Base-by-base conservation (phyloP, 305 asterid genomes). In the Solanum hybrid region DNA sequence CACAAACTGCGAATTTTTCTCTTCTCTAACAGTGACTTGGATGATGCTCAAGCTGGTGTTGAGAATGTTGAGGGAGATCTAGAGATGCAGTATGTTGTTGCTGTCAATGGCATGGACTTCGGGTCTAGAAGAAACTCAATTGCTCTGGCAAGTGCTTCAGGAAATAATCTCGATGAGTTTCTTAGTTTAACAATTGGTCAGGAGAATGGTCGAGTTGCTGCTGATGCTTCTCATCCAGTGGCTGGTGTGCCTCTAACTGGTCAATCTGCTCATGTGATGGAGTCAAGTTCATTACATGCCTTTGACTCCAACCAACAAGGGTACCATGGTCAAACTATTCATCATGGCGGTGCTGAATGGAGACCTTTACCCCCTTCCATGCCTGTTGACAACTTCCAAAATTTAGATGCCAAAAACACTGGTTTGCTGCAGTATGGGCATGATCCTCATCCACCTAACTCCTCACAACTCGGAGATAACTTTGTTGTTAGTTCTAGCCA, bases 1-100 rank as follows among this genome's bases (percentile, higher is more conserved):
- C 95, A 95, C 92, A 97, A 97, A 91, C 95, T 96, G 51, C 92
- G 98, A 92, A 89, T 95, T 84, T 97, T 97, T 90, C 98, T 97
- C 89, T 91, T 95, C 92, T 95, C 99, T 39, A 90, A 73, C 73
- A 90, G 89, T 75, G 98, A 96, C 88, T 91, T 94, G 92, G 97
- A 95, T 91, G 97, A 95, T 92, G 92, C 97, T 91, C 97, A 95
- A 89, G 92, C 90, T 92, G 93, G 91, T 90, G 91, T 92, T 72
- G 98, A 92, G 90, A 95, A 92, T 89, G 88, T 77, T 75, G 98
- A 95, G 26, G 95, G 94, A 89, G 96, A 92, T 92, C 91, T 97
- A 87, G 99, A 96, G 93, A 89, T 95, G 89, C 95, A 95, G 91
- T 97, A 95, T 80, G 93, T 96, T 87, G 95, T 94, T 84, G 98